Evolutionary conservation across 2,329 filamentous ascomycete species (phyloP).

Genomic region (Cytospora piceicola): DNA sequence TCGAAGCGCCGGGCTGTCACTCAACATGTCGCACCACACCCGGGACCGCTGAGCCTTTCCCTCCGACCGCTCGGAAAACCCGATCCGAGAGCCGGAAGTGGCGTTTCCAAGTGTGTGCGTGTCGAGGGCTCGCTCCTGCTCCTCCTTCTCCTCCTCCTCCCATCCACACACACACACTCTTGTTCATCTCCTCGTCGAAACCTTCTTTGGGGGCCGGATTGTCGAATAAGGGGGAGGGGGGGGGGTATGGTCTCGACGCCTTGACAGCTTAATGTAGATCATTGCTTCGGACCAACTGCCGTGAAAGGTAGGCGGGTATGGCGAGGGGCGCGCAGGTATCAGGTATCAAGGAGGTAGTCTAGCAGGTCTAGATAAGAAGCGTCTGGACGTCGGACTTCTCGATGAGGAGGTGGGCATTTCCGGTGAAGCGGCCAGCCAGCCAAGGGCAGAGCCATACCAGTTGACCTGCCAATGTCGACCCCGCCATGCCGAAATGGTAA

Average conservation of each 20-base stretch:
- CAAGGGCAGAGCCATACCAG: not conserved
- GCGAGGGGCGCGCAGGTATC: no score
- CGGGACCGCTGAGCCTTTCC: not conserved
- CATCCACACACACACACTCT: no score
- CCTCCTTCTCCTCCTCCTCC: not conserved
- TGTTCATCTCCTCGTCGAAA: not conserved
- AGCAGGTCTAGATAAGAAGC: not conserved
- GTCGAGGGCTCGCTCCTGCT: not conserved
- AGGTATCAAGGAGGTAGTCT: not conserved
- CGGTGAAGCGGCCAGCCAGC: not conserved
- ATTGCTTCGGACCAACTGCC: not conserved
- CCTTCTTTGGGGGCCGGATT: not conserved
- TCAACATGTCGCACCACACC: no score
- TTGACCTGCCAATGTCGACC: no score
- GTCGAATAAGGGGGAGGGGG: no score
- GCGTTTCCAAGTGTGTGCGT: not conserved
- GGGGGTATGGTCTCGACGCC: not conserved
- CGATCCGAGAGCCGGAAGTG: not conserved
- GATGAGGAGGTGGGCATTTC: no score
- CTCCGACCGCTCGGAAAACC: not conserved
- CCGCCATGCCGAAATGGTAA: not conserved
- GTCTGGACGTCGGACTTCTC: no score
- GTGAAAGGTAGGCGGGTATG: not conserved
- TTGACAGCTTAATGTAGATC: not conserved
- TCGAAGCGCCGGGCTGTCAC: no score